Conservation (phyloP, 1,284 basidiomycete genomes). For the Xanthoconium separans region DNA sequence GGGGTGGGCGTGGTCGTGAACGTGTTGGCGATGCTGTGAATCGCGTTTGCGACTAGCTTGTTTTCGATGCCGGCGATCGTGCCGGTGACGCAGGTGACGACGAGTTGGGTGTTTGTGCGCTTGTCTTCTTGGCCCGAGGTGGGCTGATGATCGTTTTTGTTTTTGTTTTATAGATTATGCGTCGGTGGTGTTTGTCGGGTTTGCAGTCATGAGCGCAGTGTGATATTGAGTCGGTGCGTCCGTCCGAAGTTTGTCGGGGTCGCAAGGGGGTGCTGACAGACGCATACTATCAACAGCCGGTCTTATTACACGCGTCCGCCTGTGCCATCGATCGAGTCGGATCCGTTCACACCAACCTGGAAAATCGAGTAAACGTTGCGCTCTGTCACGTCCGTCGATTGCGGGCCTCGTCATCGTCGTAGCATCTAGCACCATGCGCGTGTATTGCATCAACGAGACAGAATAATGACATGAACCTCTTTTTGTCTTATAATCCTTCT, state of each 20-base stretch:
- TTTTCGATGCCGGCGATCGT: conserved; percentile 59
- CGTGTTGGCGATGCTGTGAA: conserved; percentile 46
- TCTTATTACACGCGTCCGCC: conserved; percentile 42
- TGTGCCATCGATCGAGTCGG: conserved; percentile 15
- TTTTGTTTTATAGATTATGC: conserved; percentile 52
- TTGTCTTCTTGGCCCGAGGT: no score
- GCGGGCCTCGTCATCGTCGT: neutral
- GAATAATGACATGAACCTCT: neutral
- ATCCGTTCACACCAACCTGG: neutral
- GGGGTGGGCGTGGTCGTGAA: conserved; percentile 41
- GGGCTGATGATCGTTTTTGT: no score
- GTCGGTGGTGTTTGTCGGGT: conserved; percentile 62
- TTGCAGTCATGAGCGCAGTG: conserved; percentile 49
- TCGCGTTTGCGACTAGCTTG: conserved; percentile 50
- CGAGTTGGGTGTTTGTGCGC: conserved; percentile 38
- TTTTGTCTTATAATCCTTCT: neutral
- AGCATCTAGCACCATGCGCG: neutral
- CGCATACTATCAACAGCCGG: conserved; percentile 32
- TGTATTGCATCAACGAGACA: neutral
- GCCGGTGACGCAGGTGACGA: conserved; percentile 44
- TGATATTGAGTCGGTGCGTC: conserved; percentile 58
- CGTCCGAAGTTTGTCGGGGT: neutral
- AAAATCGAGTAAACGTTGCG: conserved; percentile 13
- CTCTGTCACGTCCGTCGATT: neutral
- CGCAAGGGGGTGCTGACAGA: neutral